Percentiles rank a stretch among this genome's conserved stretches.
Conservation (phyloP, 768 basidiomycete genomes). For the Amanita inopinata region DNA sequence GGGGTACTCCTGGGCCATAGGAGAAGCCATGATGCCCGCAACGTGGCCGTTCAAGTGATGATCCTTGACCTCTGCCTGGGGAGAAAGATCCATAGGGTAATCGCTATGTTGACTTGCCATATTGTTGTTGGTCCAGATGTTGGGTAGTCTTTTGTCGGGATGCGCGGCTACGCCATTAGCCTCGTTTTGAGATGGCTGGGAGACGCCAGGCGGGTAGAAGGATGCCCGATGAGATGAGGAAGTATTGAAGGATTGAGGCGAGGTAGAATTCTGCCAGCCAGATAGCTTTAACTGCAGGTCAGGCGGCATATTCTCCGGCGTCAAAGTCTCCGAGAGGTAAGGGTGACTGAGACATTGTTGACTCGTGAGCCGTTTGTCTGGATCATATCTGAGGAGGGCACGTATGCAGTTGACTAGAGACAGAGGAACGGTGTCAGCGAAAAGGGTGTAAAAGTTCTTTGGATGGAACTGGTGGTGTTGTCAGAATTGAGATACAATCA, state of each 20-base stretch:
- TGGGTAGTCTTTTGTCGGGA: slow-evolving; percentile 15
- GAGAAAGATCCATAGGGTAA: slow-evolving; percentile 54
- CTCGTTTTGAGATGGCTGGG: slow-evolving; percentile 10
- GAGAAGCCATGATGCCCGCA: slow-evolving; percentile 43
- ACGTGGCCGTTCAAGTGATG: slow-evolving; percentile 34
- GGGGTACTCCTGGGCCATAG: slow-evolving; percentile 44
- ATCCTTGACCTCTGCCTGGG: slow-evolving; percentile 33
- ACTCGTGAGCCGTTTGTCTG: slow-evolving; percentile 76
- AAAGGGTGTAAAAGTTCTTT: slow-evolving; percentile 59
- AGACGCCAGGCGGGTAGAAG: slow-evolving; percentile 29
- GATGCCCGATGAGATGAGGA: slow-evolving; percentile 44
- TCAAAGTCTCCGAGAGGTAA: slow-evolving; percentile 77
- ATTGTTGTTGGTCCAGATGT: slow-evolving; percentile 24
- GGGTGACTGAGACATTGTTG: slow-evolving; percentile 80
- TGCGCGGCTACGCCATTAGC: slow-evolving; percentile 7
- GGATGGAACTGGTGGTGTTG: slow-evolving; percentile 42
- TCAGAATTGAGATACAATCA: slow-evolving; percentile 1
- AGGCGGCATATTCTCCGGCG: slow-evolving; percentile 50
- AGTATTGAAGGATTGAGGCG: slow-evolving; percentile 33
- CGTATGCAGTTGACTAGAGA: slow-evolving; percentile 87
- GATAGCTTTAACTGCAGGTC: slow-evolving; percentile 3
- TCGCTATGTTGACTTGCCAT: slow-evolving; percentile 33
- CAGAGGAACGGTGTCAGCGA: slow-evolving; percentile 67
- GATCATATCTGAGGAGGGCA: slow-evolving; percentile 89
- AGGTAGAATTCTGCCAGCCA: slow-evolving; percentile 1